These are phyloP conservation scores for Verticillium nonalfalfae DNA, from an alignment of 2,329 filamentous ascomycete species.

Conservation along the genomic window DNA sequence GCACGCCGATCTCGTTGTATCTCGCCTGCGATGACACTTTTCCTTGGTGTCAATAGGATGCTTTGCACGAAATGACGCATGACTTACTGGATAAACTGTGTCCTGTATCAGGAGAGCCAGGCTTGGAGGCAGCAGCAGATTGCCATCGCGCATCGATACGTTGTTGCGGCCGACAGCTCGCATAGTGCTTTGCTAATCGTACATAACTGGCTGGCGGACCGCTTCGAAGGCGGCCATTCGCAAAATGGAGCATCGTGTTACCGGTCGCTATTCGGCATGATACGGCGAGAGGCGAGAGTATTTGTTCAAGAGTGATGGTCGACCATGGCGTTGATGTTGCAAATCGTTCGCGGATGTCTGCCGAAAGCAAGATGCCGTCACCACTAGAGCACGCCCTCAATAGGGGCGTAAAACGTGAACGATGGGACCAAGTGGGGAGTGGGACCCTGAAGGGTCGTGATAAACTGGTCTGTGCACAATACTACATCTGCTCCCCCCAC, in stretches of 20 bases:
- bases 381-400: background rate
- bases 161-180: conserved; percentile 28
- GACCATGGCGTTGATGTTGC: background rate
- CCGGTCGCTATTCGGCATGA: background rate
- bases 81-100: conserved; percentile 35
- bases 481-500: background rate
- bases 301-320: background rate
- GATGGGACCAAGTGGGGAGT: background rate
- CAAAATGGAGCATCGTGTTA: conserved; percentile 8
- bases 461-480: background rate
- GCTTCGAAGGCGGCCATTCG: conserved; percentile 28
- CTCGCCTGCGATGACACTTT: conserved; percentile 53
- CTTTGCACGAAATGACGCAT: background rate
- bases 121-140: conserved; percentile 22
- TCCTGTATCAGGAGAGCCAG: conserved; percentile 8
- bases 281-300: background rate
- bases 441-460: background rate
- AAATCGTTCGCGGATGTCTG: background rate
- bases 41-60: conserved; percentile 3
- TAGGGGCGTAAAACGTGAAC: background rate
- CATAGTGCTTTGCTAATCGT: conserved; percentile 42
- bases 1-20: conserved; percentile 89
- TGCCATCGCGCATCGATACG: conserved; percentile 37
- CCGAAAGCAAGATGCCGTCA: background rate
- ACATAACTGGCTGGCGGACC: conserved; percentile 39